A percentile compares a stretch with the other conserved stretches of the same genome.
phyloP scores from a whole-genome alignment of 805 yeast species.

The Kregervanrija fluxuum region DNA sequence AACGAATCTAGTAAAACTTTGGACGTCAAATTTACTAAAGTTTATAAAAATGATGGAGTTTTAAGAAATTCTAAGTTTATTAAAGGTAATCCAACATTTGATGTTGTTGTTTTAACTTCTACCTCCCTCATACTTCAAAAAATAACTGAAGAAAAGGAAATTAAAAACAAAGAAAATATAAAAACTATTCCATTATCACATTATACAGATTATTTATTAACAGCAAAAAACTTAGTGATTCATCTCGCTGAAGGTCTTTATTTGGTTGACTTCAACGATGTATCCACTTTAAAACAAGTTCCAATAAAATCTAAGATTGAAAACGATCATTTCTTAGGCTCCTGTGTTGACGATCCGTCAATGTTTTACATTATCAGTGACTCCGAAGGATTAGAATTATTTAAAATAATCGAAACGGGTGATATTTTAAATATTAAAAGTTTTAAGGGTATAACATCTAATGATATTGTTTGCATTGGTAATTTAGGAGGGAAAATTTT shows the following conservation, averaged over 20 bases:
- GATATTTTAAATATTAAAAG: conserved; percentile 13
- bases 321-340: conserved; percentile 6
- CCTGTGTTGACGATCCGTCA: conserved; percentile 15
- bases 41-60: conserved; percentile 10
- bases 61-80: conserved; percentile 16
- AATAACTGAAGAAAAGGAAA: not conserved
- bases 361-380: conserved; percentile 12
- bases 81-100: conserved; percentile 7
- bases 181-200: conserved; percentile 13
- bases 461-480: conserved; percentile 17
- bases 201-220: conserved; percentile 16
- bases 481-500: conserved; percentile 7
- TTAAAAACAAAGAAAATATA: not conserved
- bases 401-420: conserved; percentile 15
- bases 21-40: conserved; percentile 11
- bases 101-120: conserved; percentile 19
- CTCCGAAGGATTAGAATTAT: conserved; percentile 8
- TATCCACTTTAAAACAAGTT: conserved; percentile 15
- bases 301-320: conserved; percentile 5
- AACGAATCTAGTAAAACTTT: conserved; percentile 8
- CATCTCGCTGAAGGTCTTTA: conserved; percentile 14
- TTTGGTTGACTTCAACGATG: conserved; percentile 14
- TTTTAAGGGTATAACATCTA: conserved; percentile 3
- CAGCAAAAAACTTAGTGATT: conserved; percentile 15
- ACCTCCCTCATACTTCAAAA: conserved; percentile 17